These are phyloP conservation scores for Gonium pectorale DNA, from an alignment of 139 green algal species.

Conservation along the genomic window DNA sequence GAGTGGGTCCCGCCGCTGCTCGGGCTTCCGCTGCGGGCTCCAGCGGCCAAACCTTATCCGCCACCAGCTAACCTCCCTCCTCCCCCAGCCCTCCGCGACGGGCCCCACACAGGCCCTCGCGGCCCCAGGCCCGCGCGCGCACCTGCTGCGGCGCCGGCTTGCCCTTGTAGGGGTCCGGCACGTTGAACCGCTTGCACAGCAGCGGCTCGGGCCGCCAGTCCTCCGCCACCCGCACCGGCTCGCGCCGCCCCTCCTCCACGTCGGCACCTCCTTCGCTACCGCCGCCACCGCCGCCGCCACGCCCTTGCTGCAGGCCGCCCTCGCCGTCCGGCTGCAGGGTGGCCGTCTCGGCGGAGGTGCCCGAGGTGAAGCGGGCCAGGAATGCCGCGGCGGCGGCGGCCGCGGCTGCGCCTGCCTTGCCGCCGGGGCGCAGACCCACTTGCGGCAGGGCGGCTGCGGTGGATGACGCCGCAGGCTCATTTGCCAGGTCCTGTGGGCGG, in stretches of 20 bases:
- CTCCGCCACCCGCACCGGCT: constrained; percentile 61
- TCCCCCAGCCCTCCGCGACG: too few relatives aligned
- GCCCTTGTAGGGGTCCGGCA: constrained; percentile 87
- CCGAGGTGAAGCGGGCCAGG: constrained; percentile 52
- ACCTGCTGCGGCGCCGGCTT: constrained; percentile 38
- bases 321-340: constrained; percentile 51
- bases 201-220: constrained; percentile 92
- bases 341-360: constrained; percentile 46
- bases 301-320: constrained; percentile 40
- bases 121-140: neutral
- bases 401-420: constrained; percentile 12
- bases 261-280: neutral
- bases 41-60: too few relatives aligned
- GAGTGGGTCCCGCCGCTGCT: too few relatives aligned
- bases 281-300: neutral
- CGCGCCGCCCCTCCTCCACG: constrained; percentile 26
- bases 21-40: too few relatives aligned
- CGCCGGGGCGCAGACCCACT: constrained; percentile 8
- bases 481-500: constrained; percentile 13
- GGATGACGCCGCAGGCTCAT: too few relatives aligned
- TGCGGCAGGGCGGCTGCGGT: constrained; percentile 4
- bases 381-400: constrained; percentile 50
- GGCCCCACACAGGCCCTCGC: neutral
- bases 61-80: neutral
- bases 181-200: constrained; percentile 94